These are phyloP conservation scores for Carpinus fangiana DNA, from an alignment of 306 rosid species.

Conservation along the genomic window DNA sequence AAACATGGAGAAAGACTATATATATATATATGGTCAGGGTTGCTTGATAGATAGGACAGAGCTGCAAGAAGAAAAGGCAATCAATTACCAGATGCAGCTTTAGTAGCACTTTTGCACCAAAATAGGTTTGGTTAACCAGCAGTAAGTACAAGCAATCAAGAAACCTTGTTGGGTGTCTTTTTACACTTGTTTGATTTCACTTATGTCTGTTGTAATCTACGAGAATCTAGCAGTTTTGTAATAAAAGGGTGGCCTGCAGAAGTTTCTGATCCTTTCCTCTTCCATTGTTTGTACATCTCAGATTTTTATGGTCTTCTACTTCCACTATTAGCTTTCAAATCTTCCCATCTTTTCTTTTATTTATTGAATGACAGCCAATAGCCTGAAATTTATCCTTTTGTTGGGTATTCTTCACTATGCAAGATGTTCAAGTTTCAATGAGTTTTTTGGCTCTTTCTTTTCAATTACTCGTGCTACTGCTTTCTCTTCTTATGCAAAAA, in stretches of 20 bases:
- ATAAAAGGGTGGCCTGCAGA: neutral
- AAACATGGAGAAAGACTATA: neutral
- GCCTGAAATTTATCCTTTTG: neutral
- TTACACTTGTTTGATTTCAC: conserved; percentile 4
- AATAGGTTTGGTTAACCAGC: no score
- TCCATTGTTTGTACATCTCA: conserved; percentile 14
- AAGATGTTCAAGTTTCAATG: neutral
- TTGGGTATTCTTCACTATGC: conserved; percentile 15
- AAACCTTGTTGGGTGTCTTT: no score
- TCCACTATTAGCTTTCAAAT: conserved; percentile 40
- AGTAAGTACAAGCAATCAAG: no score
- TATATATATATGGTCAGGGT: conserved; percentile 9
- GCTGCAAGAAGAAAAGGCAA: no score
- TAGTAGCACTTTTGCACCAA: no score
- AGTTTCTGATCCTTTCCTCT: conserved; percentile 19
- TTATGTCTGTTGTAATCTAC: neutral
- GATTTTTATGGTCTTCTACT: conserved; percentile 34
- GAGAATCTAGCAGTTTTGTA: no score
- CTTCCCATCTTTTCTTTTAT: conserved; percentile 31
- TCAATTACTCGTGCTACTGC: no score
- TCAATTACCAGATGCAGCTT: no score
- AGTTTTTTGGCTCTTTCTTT: conserved; percentile 28
- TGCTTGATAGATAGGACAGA: conserved; percentile 6
- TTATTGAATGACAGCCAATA: conserved; percentile 21
- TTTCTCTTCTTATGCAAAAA: no score